Evolutionary conservation across 352 stramenopile genomes (phyloP).

Genomic region (Phytophthora ohioensis): DNA sequence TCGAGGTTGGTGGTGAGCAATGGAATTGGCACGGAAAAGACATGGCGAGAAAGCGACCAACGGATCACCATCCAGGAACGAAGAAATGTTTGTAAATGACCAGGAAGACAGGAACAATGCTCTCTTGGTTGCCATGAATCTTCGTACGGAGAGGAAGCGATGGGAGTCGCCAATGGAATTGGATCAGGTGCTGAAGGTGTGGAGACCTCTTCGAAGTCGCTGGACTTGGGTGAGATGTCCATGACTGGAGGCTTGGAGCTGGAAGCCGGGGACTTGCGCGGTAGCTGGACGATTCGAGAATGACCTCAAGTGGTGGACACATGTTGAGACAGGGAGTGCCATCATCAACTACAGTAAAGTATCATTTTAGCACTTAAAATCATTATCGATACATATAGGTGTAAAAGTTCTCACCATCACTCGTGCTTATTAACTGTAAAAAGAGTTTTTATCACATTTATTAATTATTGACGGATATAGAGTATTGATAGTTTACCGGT

Average conservation of each 20-base stretch:
- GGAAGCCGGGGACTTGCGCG: background rate
- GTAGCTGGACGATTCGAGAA: background rate
- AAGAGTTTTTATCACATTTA: too few relatives aligned
- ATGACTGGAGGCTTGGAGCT: background rate
- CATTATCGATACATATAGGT: too few relatives aligned
- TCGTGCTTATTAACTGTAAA: too few relatives aligned
- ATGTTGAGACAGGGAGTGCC: background rate
- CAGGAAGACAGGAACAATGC: conserved; percentile 5
- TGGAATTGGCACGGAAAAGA: conserved; percentile 38
- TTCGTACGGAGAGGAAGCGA: background rate
- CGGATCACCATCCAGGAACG: conserved; percentile 33
- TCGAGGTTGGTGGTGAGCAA: conserved; percentile 36
- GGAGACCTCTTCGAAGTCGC: conserved; percentile 7
- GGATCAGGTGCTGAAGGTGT: conserved; percentile 15
- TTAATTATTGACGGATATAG: too few relatives aligned
- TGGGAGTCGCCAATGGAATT: conserved; percentile 4
- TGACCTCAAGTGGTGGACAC: background rate
- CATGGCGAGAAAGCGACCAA: conserved; percentile 25
- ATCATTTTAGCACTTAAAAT: too few relatives aligned
- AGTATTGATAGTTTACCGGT: too few relatives aligned
- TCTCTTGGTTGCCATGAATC: conserved; percentile 10
- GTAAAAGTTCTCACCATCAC: too few relatives aligned
- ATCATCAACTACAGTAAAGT: background rate
- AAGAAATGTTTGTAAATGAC: conserved; percentile 17
- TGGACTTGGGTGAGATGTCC: conserved; percentile 12